Conservation (phyloP, 306 rosid species). For the Citrullus amarus region DNA sequence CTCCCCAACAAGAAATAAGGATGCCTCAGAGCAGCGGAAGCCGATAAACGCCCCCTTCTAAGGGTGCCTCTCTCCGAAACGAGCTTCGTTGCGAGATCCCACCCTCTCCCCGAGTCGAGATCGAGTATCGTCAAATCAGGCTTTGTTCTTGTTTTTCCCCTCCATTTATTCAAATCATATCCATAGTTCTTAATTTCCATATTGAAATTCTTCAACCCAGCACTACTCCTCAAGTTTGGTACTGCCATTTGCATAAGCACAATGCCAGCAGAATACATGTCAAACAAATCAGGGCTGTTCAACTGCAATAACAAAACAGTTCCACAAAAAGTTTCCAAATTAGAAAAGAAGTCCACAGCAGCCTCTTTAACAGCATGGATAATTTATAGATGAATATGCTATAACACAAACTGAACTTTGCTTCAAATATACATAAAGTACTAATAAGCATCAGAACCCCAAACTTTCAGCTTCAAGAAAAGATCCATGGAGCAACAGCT, state of each 20-base stretch:
- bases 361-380: neutral
- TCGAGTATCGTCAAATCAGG: constrained; percentile 65
- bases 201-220: constrained; percentile 84
- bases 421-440: neutral
- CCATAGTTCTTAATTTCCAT: constrained; percentile 48
- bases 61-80: constrained; percentile 59
- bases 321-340: constrained; percentile 1
- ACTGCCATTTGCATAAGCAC: constrained; percentile 91
- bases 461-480: neutral
- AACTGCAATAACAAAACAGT: constrained; percentile 41
- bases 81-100: constrained; percentile 81
- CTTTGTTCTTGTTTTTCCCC: constrained; percentile 47
- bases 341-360: neutral
- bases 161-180: constrained; percentile 74
- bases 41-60: constrained; percentile 70
- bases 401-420: neutral
- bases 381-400: neutral
- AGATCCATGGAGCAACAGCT: constrained; percentile 7
- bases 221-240: constrained; percentile 56
- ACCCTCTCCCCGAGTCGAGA: constrained; percentile 76
- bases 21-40: constrained; percentile 76
- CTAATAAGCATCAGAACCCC: neutral
- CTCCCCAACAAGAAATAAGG: constrained; percentile 82
- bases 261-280: constrained; percentile 92
- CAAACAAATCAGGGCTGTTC: constrained; percentile 92